Conservation (phyloP, 371 early-diverging fungal species). For the Mucor velutinosus region DNA sequence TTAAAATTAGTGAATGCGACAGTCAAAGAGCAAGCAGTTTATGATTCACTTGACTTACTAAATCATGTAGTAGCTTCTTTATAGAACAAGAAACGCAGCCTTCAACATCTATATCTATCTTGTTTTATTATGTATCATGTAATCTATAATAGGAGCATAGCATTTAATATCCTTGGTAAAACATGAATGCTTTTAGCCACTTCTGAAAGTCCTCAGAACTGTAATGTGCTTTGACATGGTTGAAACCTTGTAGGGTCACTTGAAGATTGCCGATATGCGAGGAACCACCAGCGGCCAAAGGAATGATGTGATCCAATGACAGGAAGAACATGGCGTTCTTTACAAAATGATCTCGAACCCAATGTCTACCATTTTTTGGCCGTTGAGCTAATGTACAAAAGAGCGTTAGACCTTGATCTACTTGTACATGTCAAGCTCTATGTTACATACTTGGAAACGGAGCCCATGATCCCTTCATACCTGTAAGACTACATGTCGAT, state of each 20-base stretch:
- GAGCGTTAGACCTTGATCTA: no score
- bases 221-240: neutral
- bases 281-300: neutral
- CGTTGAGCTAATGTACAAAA: no score
- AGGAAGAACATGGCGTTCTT: neutral
- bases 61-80: no score
- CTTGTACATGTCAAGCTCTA: no score
- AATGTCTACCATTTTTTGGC: neutral
- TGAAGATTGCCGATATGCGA: neutral
- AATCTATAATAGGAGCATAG: no score
- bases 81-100: no score
- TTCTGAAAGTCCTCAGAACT: neutral
- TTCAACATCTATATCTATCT: no score
- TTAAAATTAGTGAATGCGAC: no score
- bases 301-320: neutral
- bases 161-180: neutral
- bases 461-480: neutral
- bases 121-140: no score
- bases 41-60: no score
- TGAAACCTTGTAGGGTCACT: neutral
- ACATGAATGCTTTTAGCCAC: neutral
- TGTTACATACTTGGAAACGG: neutral
- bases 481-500: neutral
- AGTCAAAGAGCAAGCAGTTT: no score
- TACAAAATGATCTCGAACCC: neutral